Evolutionary conservation across 1,284 basidiomycete species (phyloP).

Genomic region (Malassezia restricta): DNA sequence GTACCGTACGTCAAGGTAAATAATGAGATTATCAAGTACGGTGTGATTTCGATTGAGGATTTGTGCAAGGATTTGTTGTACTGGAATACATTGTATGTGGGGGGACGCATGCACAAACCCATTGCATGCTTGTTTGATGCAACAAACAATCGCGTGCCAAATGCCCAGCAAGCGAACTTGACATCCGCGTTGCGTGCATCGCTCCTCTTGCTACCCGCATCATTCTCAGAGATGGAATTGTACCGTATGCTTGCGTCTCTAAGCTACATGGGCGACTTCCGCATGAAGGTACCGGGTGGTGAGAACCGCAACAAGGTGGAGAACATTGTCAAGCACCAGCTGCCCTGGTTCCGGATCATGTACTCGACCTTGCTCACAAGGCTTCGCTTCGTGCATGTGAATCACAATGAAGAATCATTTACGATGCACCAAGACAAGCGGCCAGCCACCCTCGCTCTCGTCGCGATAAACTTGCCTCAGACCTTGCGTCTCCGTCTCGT

Average conservation of each 20-base stretch:
- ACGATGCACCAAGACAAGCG: constrained; percentile 24
- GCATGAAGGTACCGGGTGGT: constrained; percentile 75
- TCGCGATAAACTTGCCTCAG: constrained; percentile 27
- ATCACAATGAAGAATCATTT: constrained; percentile 13
- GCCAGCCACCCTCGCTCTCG: constrained; percentile 18
- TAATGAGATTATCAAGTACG: constrained; percentile 80
- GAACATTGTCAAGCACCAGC: constrained; percentile 60
- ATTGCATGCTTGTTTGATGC: constrained; percentile 24
- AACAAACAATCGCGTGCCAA: constrained; percentile 69
- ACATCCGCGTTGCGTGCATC: constrained; percentile 75
- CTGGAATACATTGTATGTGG: constrained; percentile 86
- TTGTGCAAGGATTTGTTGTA: constrained; percentile 78
- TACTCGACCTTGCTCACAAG: constrained; percentile 55
- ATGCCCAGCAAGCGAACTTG: constrained; percentile 85
- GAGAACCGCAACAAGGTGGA: constrained; percentile 89
- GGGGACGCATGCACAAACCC: constrained; percentile 94
- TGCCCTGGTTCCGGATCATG: constrained; percentile 69
- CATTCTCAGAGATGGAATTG: constrained; percentile 64
- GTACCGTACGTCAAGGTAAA: constrained; percentile 32
- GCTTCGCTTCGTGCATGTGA: constrained; percentile 30
- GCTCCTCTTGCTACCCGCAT: constrained; percentile 53
- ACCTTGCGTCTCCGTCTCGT: constrained; percentile 22
- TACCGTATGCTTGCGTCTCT: constrained; percentile 77
- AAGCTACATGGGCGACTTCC: constrained; percentile 69
- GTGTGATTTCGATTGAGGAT: constrained; percentile 81